Percentiles rank a stretch among this genome's conserved stretches.
Conservation (phyloP, 306 rosid species). For the Rosa multiflora region DNA sequence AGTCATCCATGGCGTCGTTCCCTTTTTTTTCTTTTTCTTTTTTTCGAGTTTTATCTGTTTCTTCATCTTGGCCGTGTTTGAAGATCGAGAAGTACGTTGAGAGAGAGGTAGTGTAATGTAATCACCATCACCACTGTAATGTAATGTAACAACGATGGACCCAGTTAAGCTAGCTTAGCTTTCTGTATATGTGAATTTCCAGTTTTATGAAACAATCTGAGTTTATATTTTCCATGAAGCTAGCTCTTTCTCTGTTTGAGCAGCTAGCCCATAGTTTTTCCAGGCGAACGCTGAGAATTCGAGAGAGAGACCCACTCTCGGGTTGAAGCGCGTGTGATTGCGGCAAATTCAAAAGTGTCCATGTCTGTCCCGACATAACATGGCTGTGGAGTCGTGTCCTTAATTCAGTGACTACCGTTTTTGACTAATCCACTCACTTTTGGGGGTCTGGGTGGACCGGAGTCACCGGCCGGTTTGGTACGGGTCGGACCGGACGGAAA, state of each 20-base stretch:
- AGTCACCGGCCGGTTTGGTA: too few relatives aligned
- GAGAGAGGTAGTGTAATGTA: background rate
- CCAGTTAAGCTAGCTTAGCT: too few relatives aligned
- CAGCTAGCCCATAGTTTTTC: background rate
- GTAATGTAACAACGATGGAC: background rate
- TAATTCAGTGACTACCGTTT: background rate
- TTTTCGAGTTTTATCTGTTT: background rate
- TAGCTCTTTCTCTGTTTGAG: background rate
- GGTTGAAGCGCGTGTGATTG: slow-evolving; percentile 27
- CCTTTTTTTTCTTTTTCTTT: background rate
- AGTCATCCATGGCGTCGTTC: slow-evolving; percentile 3
- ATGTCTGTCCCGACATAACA: slow-evolving; percentile 9
- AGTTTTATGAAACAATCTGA: background rate
- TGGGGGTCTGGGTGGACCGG: background rate
- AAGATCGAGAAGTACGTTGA: background rate
- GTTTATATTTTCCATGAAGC: background rate
- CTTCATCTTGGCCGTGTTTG: background rate
- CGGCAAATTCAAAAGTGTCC: background rate
- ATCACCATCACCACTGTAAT: too few relatives aligned
- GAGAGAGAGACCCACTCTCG: slow-evolving; percentile 37
- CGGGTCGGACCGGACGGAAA: background rate
- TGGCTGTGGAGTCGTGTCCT: background rate
- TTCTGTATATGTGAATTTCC: background rate
- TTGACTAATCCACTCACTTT: background rate
- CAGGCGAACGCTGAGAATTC: background rate